Evolutionary conservation across 176 grass and related monocot genomes (phyloP).

Genomic region (Miscanthus lutarioriparius): DNA sequence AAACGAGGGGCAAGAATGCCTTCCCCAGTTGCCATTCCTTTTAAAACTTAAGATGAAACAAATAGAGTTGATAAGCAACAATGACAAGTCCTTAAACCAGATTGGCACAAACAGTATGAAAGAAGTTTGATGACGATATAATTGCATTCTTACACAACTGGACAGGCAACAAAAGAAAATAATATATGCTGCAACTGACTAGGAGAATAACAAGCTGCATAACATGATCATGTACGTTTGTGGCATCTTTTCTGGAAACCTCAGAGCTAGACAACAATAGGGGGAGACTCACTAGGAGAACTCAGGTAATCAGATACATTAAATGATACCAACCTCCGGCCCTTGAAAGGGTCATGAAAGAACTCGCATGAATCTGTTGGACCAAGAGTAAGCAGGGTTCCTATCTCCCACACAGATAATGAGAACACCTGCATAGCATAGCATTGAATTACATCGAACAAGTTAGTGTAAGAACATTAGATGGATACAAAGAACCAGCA

Average conservation of each 20-base stretch:
- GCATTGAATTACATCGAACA: constrained; percentile 24
- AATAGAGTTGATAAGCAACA: background rate
- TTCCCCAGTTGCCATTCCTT: background rate
- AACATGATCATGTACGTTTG: background rate
- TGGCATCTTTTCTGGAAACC: background rate
- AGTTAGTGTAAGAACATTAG: constrained; percentile 8
- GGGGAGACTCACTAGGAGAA: background rate
- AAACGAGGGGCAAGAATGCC: background rate
- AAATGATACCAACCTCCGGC: constrained; percentile 56
- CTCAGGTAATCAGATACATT: background rate
- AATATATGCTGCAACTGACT: background rate
- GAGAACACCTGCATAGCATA: constrained; percentile 61
- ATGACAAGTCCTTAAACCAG: background rate
- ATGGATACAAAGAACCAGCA: background rate
- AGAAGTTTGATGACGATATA: background rate
- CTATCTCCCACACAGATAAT: constrained; percentile 82
- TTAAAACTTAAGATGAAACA: background rate
- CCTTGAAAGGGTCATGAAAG: constrained; percentile 93
- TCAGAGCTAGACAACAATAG: background rate
- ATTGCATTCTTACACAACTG: background rate
- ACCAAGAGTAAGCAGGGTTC: constrained; percentile 72
- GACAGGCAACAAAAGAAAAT: background rate
- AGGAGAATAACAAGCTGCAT: background rate
- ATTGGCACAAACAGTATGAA: background rate
- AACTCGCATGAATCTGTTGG: constrained; percentile 88